Percentiles rank a stretch among this genome's conserved stretches.
Evolutionary conservation across 495 filamentous ascomycete species (phyloP).

Genomic region (Trichoderma orchidacearum): DNA sequence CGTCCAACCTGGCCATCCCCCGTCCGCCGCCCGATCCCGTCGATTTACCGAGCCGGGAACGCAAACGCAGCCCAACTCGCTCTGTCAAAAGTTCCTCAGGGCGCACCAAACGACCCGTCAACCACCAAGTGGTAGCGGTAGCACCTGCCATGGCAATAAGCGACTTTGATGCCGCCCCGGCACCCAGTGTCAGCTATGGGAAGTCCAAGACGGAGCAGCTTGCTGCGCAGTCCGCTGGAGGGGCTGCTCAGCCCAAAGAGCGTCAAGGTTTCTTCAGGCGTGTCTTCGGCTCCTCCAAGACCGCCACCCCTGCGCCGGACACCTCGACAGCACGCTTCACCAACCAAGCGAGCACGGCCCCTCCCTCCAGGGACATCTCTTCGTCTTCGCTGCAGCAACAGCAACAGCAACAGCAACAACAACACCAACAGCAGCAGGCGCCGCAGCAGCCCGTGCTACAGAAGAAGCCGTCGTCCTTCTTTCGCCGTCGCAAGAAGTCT

Average conservation of each 20-base stretch:
- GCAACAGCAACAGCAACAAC: conserved; percentile 6
- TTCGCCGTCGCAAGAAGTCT: conserved; percentile 85
- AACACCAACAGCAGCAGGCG: conserved; percentile 4
- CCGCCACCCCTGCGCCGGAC: background rate
- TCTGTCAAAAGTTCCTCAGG: conserved; percentile 44
- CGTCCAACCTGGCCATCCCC: conserved; percentile 25
- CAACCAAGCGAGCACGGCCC: background rate
- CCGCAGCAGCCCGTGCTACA: conserved; percentile 34
- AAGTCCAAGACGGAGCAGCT: conserved; percentile 26
- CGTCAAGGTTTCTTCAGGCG: conserved; percentile 83
- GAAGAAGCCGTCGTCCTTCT: conserved; percentile 88
- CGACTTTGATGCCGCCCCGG: conserved; percentile 34
- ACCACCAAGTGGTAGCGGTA: conserved; percentile 11
- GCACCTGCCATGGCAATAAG: conserved; percentile 13
- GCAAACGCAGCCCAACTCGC: conserved; percentile 45
- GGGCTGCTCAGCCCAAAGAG: conserved; percentile 38
- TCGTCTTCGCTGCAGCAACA: too few species aligned
- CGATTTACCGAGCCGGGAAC: conserved; percentile 23
- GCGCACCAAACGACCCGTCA: conserved; percentile 14
- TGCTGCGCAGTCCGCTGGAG: conserved; percentile 16
- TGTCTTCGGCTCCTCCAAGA: conserved; percentile 55
- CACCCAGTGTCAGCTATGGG: conserved; percentile 42
- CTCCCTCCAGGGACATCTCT: background rate
- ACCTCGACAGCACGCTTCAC: conserved; percentile 6
- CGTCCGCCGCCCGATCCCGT: conserved; percentile 23